These are phyloP conservation scores for Leccinum pellstonianum DNA, from an alignment of 768 basidiomycete genomes.

Conservation along the genomic window DNA sequence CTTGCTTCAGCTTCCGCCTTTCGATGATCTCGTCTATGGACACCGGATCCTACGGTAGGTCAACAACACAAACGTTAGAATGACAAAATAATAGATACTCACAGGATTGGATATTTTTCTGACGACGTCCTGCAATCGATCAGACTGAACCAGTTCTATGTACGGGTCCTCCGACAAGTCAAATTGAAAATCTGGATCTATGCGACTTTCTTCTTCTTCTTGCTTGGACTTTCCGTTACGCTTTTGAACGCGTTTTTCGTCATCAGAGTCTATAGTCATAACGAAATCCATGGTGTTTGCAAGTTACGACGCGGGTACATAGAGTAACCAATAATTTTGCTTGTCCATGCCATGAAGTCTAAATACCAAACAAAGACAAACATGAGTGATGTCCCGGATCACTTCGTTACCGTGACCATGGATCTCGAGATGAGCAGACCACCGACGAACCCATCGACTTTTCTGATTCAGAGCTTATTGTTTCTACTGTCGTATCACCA, in stretches of 20 bases:
- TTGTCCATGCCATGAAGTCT: not conserved
- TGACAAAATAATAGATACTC: slow-evolving; percentile 21
- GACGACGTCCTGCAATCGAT: slow-evolving; percentile 53
- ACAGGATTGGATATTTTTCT: slow-evolving; percentile 65
- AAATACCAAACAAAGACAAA: slow-evolving; percentile 23
- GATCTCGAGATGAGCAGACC: not conserved
- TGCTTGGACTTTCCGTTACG: slow-evolving; percentile 24
- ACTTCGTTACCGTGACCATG: too few relatives aligned
- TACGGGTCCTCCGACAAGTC: slow-evolving; percentile 75
- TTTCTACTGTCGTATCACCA: not conserved
- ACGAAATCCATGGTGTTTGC: slow-evolving; percentile 55
- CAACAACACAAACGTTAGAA: slow-evolving; percentile 1
- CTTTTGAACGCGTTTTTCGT: slow-evolving; percentile 45
- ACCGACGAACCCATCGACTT: not conserved
- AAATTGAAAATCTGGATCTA: slow-evolving; percentile 84
- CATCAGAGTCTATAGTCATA: slow-evolving; percentile 82
- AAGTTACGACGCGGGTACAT: not conserved
- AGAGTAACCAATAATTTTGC: not conserved
- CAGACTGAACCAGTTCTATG: slow-evolving; percentile 47
- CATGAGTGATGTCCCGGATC: not conserved
- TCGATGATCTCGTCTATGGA: slow-evolving; percentile 93
- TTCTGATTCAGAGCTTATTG: not conserved
- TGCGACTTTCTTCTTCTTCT: slow-evolving; percentile 52
- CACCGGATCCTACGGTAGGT: slow-evolving; percentile 57
- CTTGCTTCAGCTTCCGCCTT: slow-evolving; percentile 49